Conservation (phyloP, 495 filamentous ascomycete genomes). For the Penicillium mononematosum region DNA sequence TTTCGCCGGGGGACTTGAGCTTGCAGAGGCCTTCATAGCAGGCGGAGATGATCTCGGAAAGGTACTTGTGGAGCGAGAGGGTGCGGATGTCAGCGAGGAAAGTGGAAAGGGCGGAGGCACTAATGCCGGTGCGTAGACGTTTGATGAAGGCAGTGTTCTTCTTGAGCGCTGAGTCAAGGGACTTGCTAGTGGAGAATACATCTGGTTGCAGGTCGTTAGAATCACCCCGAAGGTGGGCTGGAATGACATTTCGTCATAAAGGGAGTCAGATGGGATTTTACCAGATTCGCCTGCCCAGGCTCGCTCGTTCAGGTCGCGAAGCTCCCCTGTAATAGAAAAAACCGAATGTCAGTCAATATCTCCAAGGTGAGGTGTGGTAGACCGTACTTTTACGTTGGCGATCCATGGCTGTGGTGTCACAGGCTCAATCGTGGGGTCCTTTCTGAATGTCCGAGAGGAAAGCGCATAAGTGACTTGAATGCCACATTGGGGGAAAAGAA, state of each 20-base stretch:
- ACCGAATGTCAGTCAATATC: slow-evolving; percentile 17
- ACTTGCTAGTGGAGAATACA: slow-evolving; percentile 72
- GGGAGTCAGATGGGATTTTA: slow-evolving; percentile 35
- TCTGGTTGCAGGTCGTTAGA: slow-evolving; percentile 47
- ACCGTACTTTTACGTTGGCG: slow-evolving; percentile 73
- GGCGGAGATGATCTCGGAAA: slow-evolving; percentile 97
- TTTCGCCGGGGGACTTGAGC: slow-evolving; percentile 84
- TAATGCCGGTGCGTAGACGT: slow-evolving; percentile 86
- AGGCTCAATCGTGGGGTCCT: slow-evolving; percentile 35
- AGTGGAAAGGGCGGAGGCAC: slow-evolving; percentile 68
- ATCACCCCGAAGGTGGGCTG: slow-evolving; percentile 3
- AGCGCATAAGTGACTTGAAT: slow-evolving; percentile 40
- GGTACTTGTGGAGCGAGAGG: slow-evolving; percentile 92
- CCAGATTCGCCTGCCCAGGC: slow-evolving; percentile 88
- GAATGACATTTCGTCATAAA: slow-evolving; percentile 7
- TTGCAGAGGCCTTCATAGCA: slow-evolving; percentile 94
- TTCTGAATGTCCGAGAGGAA: slow-evolving; percentile 43
- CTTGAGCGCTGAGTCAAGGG: slow-evolving; percentile 94
- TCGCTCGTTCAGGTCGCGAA: slow-evolving; percentile 80
- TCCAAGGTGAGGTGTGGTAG: slow-evolving; percentile 18
- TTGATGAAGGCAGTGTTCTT: slow-evolving; percentile 99
- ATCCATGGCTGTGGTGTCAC: slow-evolving; percentile 60
- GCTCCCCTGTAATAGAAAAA: slow-evolving; percentile 62
- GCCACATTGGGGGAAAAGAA: slow-evolving; percentile 41
- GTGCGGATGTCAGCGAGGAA: slow-evolving; percentile 91